Base-by-base conservation (phyloP, 192 early-diverging fungal genomes). In the Oehlia diaphana region DNA sequence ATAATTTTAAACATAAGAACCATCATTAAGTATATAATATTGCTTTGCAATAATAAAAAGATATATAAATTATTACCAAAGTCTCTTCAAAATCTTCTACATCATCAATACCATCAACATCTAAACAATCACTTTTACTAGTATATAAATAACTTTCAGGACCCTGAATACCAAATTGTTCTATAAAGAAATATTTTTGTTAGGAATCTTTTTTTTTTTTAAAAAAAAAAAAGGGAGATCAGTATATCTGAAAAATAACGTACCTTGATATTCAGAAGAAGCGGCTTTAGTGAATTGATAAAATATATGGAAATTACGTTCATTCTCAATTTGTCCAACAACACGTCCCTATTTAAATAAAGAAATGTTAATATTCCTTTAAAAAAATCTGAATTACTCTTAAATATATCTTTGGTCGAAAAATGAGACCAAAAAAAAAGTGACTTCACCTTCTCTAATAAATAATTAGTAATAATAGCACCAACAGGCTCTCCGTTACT, bases 281-380 rank as follows among this genome's bases (percentile, higher is more conserved):
- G 93, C 92, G n/a, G 92, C 93, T 78, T 94, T 95, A 80, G 90
- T 90, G 37, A 96, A 88, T 82, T 96, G 95, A 81, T 96, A 96
- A 85, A 99, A 99, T 63, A 99, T 94, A 82, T 99, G 98, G 85
- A 99, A 99, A 83, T 98, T 99, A 81, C 98, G 90, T 83, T 99
- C 98, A 74, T 96, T 94, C 4, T 89, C 87, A 76, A 96, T 95
- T 80, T 97, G 97, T 21, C 93, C 93, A 44, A 99, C 97, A 14
- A 99, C 96, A 63, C 98, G 94, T 64, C 92, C 93, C 92, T 95
- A 84, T 63, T 4, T 31, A 74, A 62, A 67, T 44, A 58, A 47
- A 53, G 3, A 3, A 47, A 35, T 37, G 9, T 13, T 44, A n/a
- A 21, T 26, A 42, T 35, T 33, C 31, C 7, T 67, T 63, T 16